Conservation (phyloP, 768 basidiomycete genomes). For the Paxillus involutus region DNA sequence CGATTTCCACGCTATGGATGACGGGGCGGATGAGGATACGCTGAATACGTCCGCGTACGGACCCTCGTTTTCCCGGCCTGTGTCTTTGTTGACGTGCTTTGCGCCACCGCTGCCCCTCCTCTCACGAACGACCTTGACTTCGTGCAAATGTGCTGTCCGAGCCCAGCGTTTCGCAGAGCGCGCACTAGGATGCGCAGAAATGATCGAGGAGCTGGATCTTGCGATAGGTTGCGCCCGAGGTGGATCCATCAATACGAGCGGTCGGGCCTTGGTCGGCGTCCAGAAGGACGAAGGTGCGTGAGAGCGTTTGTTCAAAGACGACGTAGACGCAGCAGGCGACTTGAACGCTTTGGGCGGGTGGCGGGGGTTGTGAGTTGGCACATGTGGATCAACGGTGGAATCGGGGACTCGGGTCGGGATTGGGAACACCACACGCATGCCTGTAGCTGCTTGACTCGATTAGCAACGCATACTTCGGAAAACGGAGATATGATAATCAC, state of each 20-base stretch:
- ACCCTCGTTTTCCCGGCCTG: conserved; percentile 11
- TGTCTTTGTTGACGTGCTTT: conserved; percentile 5
- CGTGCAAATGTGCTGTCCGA: conserved; percentile 67
- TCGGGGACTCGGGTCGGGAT: background rate
- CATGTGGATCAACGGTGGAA: background rate
- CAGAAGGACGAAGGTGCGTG: conserved; percentile 9
- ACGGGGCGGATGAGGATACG: background rate
- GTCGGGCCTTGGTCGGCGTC: conserved; percentile 22
- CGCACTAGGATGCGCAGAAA: conserved; percentile 8
- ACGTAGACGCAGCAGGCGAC: background rate
- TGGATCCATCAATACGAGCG: conserved; percentile 11
- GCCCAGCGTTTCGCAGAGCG: conserved; percentile 58
- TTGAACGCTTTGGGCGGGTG: conserved; percentile 1
- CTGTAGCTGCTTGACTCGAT: background rate
- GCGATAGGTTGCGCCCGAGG: conserved; percentile 17
- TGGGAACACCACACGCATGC: conserved; percentile 1
- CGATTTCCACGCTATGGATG: background rate
- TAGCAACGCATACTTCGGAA: background rate
- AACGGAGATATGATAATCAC: conserved; percentile 4
- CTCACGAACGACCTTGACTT: conserved; percentile 39
- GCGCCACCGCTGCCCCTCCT: conserved; percentile 8
- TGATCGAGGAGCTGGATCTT: conserved; percentile 23
- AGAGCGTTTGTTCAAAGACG: conserved; percentile 4
- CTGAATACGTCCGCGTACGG: conserved; percentile 18
- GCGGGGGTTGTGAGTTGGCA: background rate